phyloP scores from a whole-genome alignment of 1,139 yeast genomes.

The Taphrina deformans region DNA sequence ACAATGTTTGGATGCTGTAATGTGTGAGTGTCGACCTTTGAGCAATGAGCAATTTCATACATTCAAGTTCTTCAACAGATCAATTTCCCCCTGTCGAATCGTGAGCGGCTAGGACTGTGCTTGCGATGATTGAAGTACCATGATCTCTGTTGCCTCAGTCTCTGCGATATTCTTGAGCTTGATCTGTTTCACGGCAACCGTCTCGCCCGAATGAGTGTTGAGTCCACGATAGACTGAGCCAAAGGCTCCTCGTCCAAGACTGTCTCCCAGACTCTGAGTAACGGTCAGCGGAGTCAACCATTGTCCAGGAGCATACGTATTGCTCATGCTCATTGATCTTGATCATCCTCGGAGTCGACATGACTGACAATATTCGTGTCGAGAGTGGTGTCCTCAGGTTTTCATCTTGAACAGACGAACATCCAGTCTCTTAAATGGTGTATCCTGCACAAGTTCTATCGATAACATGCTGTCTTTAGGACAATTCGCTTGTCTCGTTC shows the following conservation, averaged over 20 bases:
- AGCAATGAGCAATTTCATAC: conserved; percentile 51
- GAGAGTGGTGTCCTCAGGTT: too few relatives aligned
- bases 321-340: conserved; percentile 23
- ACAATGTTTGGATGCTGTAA: conserved; percentile 76
- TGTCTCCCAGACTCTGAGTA: conserved; percentile 51
- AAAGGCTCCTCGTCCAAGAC: conserved; percentile 76
- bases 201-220: conserved; percentile 63
- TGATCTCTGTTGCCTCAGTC: conserved; percentile 44
- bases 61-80: conserved; percentile 64
- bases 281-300: not conserved
- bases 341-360: conserved; percentile 17
- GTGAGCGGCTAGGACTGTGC: not conserved
- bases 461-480: too few relatives aligned
- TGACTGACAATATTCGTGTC: not conserved
- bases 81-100: conserved; percentile 50
- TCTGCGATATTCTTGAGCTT: conserved; percentile 51
- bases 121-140: not conserved
- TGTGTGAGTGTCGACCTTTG: conserved; percentile 52
- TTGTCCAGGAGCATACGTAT: conserved; percentile 3
- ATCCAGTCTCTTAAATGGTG: too few relatives aligned
- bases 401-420: too few relatives aligned
- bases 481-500: too few relatives aligned
- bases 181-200: conserved; percentile 85
- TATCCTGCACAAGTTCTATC: too few relatives aligned
- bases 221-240: conserved; percentile 72